Percentiles rank a stretch among this genome's conserved stretches.
These are phyloP conservation scores for Prunus davidiana DNA, from an alignment of 306 rosid species.

Conservation along the genomic window DNA sequence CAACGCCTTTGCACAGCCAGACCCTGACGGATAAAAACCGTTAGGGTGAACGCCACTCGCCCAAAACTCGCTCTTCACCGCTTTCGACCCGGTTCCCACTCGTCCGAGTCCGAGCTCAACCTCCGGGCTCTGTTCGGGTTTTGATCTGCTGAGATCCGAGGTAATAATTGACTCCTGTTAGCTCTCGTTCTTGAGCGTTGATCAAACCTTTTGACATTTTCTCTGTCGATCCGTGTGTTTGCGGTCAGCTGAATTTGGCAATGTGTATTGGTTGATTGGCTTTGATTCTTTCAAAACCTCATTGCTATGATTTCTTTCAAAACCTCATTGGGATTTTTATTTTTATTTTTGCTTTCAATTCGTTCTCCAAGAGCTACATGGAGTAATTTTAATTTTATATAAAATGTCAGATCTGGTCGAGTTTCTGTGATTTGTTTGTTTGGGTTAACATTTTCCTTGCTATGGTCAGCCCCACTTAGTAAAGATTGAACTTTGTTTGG, in stretches of 20 bases:
- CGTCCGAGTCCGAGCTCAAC: slow-evolving; percentile 29
- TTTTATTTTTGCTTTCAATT: background rate
- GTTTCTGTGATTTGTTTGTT: background rate
- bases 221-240: background rate
- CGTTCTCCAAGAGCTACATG: background rate
- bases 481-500: too few species aligned
- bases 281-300: background rate
- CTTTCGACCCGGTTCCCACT: slow-evolving; percentile 32
- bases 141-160: slow-evolving; percentile 31
- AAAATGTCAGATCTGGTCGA: background rate
- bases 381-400: background rate
- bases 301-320: background rate
- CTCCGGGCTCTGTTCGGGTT: slow-evolving; percentile 20
- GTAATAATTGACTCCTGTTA: background rate
- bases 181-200: background rate
- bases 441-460: background rate
- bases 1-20: slow-evolving; percentile 26
- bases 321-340: background rate
- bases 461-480: too few species aligned
- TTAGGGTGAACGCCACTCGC: slow-evolving; percentile 24
- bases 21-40: slow-evolving; percentile 23
- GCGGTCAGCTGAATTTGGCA: background rate
- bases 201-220: background rate
- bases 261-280: background rate
- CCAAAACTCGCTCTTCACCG: slow-evolving; percentile 15